These are phyloP conservation scores for Beauveria caledonica DNA, from an alignment of 2,329 filamentous ascomycete species.

Conservation along the genomic window DNA sequence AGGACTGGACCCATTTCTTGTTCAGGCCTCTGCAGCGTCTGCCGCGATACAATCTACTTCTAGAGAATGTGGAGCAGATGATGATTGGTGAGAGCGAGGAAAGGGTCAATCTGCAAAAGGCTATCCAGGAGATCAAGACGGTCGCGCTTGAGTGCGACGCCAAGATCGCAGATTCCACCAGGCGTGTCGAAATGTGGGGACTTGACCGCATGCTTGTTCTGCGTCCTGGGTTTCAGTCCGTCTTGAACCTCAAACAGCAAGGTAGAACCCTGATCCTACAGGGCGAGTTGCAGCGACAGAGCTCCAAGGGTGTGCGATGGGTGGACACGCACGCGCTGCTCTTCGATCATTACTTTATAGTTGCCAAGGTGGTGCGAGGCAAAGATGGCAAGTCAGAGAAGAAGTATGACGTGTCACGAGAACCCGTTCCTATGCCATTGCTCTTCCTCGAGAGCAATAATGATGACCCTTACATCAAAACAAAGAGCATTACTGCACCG, in stretches of 20 bases:
- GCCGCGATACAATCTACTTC: slow-evolving; percentile 78
- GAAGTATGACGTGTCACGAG: slow-evolving; percentile 89
- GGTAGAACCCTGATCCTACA: slow-evolving; percentile 82
- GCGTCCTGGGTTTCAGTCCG: slow-evolving; percentile 77
- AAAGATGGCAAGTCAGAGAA: slow-evolving; percentile 66
- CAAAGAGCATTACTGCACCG: slow-evolving; percentile 62
- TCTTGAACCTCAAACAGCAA: slow-evolving; percentile 89
- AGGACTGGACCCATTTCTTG: slow-evolving; percentile 91
- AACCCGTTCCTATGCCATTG: slow-evolving; percentile 94
- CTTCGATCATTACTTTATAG: slow-evolving; percentile 92
- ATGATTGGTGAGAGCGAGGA: slow-evolving; percentile 81
- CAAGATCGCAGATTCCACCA: slow-evolving; percentile 84
- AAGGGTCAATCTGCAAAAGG: slow-evolving; percentile 72
- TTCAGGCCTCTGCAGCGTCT: slow-evolving; percentile 89
- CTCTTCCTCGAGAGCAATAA: slow-evolving; percentile 86
- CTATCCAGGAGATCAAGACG: slow-evolving; percentile 83
- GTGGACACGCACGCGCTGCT: slow-evolving; percentile 88
- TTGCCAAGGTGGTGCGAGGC: slow-evolving; percentile 69
- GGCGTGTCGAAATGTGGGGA: slow-evolving; percentile 83
- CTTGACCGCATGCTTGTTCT: slow-evolving; percentile 76
- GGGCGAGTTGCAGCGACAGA: slow-evolving; percentile 82
- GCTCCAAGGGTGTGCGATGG: slow-evolving; percentile 83
- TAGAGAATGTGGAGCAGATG: slow-evolving; percentile 76
- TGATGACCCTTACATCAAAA: slow-evolving; percentile 82
- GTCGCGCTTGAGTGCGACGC: slow-evolving; percentile 88